Percentiles rank a stretch among this genome's conserved stretches.
Evolutionary conservation across 2,329 filamentous ascomycete species (phyloP).

Genomic region (Stagonosporopsis tanaceti): DNA sequence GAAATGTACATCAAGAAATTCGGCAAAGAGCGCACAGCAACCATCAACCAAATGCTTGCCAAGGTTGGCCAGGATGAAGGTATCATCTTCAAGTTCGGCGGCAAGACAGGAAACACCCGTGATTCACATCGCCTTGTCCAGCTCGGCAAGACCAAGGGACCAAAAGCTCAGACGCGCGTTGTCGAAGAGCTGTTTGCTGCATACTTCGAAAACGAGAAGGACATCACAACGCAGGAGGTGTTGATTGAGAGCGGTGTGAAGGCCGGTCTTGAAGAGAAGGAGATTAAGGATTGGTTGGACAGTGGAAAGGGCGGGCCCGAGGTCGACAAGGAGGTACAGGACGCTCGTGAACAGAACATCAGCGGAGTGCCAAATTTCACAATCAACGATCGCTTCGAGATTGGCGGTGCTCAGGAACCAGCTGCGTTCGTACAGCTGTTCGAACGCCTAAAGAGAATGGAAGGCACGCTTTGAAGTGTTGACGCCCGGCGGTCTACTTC

Average conservation of each 20-base stretch:
- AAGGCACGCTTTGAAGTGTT: constrained; percentile 31
- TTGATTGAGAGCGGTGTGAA: constrained; percentile 52
- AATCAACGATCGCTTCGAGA: constrained; percentile 71
- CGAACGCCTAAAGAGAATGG: constrained; percentile 63
- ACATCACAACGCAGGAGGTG: constrained; percentile 54
- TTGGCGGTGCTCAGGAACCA: constrained; percentile 77
- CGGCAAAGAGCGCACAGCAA: constrained; percentile 65
- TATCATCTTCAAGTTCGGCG: constrained; percentile 75
- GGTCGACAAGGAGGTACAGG: constrained; percentile 57
- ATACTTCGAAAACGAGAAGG: constrained; percentile 59
- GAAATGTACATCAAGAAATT: constrained; percentile 70
- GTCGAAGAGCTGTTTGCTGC: constrained; percentile 51
- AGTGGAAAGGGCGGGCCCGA: constrained; percentile 54
- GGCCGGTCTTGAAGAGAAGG: constrained; percentile 54
- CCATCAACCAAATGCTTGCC: constrained; percentile 66
- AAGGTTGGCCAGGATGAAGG: constrained; percentile 70
- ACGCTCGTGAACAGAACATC: constrained; percentile 60
- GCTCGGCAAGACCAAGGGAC: constrained; percentile 66
- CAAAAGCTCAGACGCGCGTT: constrained; percentile 56
- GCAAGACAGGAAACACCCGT: constrained; percentile 77
- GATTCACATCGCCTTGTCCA: constrained; percentile 78
- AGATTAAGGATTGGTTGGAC: constrained; percentile 55
- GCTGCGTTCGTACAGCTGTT: constrained; percentile 72
- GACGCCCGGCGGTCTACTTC: neutral
- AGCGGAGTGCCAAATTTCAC: constrained; percentile 78